Evolutionary conservation across 1,284 basidiomycete species (phyloP), one percentile per base, ranked within the genome.

Genomic region (Agaricales sp.): DNA sequence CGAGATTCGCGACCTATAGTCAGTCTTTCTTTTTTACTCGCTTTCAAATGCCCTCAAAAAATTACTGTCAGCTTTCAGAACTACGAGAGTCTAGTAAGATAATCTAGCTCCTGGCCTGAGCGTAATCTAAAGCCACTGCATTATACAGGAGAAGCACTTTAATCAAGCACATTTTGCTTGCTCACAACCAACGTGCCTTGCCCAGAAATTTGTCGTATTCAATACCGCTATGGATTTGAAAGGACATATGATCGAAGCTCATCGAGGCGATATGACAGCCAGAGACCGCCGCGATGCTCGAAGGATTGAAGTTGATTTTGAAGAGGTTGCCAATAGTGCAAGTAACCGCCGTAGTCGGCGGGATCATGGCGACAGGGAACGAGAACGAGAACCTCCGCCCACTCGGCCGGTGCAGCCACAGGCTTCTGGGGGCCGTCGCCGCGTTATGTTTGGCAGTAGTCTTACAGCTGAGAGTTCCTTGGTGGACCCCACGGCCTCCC

Each of bases 151-250:
- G 62, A 67, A 66, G 38, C 87, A 90, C 58, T 89, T 89, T 61
- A 73, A 70, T 53, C 68, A 66, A 43, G 73, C 65, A 8, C 95
- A 99, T 64, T 79, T 77, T 63, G 80, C 90, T 2, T 99, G 95
- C 63, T 73, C 68, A 2, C 80, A 92, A 50, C 58, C 79, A 0
- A 63, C 73, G 25, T 99, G 95, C 62, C 76, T 87, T 35, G 83
- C 82, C 14, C 82, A 83, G 58, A 97, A 96, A 67, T 99, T 98
- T 58, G 87, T 98, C 47, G 95, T 99, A 13, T 99, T 98, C 63
- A 82, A 80, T 46, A 85, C 84, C 18, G 74, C 82, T 30, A 70
- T 99, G 25, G 96, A 98, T 61, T 80, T 97, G 45, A 85, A 95
- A 65, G 93, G 86, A 0, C 95, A 99, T 63, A 86, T 89, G 71